Evolutionary conservation across 306 rosid genomes (phyloP), one percentile per base, ranked within the genome.

Genomic region (Inga leiocalycina): DNA sequence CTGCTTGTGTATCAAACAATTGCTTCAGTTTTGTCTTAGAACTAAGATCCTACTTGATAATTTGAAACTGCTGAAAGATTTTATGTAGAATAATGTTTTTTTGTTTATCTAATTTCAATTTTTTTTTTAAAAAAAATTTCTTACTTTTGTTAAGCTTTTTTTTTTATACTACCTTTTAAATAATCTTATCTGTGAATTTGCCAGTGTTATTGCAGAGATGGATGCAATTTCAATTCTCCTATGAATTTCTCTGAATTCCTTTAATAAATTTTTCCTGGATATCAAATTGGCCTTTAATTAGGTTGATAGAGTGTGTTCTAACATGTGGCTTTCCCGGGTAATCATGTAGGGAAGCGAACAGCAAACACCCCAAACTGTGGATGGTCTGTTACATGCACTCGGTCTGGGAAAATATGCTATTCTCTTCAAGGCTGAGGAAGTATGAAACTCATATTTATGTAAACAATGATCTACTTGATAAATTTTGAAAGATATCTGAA

Each of bases 381-480:
- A 96, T 85, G 89, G 95, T 76, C 84, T 96, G 86, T 85, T 96
- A 80, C 94, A 91, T 64, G 80, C 88, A 7, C 84, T 96, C 70
- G 99, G 98, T 75, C 85, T 96, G 82, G 92, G 89, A 88, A 96
- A 96, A 89, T 96, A 94, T 88, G 91, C 83, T 74, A 86, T 96
- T 79, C 83, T 89, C 70, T 96, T 96, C 82, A 96, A 96, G 85
- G 99, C 94, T 30, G 99, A 96, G 90, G 99, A 96, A 84, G 99
- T 96, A 92, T 75, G 97, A 88, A 48, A 44, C 77, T 85, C 75
- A 4, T 74, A 66, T 73, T 48, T 84, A 44, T 44, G 16, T 44
- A n/a, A 78, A 74, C 32, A 27, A 79, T 79, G 17, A 61, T 77
- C 64, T 80, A 64, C 57, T 45, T 81, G 78, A 8, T 34, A 46